Evolutionary conservation across 106 monocot genomes (phyloP).

Genomic region (Cymbidium sinense): DNA sequence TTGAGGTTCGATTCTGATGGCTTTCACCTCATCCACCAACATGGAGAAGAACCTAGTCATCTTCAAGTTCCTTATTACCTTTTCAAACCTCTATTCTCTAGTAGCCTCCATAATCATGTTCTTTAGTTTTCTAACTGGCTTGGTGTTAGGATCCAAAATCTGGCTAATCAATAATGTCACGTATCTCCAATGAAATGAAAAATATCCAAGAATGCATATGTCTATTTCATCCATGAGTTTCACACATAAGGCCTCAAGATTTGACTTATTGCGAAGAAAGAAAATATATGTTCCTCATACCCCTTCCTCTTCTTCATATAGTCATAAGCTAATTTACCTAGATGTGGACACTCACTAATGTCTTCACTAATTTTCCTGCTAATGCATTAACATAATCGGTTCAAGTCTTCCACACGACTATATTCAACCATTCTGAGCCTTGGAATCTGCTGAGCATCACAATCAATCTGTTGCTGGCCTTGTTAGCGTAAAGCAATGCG

Average conservation of each 20-base stretch:
- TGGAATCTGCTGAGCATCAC: too few species aligned
- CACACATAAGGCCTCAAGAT: conserved; percentile 46
- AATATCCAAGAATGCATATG: conserved; percentile 80
- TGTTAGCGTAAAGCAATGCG: too few species aligned
- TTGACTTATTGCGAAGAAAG: conserved; percentile 38
- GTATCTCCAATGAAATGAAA: too few species aligned
- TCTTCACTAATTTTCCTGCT: conserved; percentile 58
- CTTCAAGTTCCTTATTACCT: conserved; percentile 59
- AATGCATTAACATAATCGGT: neutral
- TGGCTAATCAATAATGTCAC: too few species aligned
- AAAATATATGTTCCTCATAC: too few species aligned
- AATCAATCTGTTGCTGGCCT: too few species aligned
- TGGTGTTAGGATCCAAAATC: too few species aligned
- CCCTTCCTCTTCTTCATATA: conserved; percentile 57
- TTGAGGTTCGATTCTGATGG: conserved; percentile 38
- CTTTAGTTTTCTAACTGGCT: too few species aligned
- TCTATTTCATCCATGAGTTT: conserved; percentile 83
- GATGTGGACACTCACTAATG: conserved; percentile 51
- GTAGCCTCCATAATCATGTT: too few species aligned
- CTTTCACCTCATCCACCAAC: conserved; percentile 84
- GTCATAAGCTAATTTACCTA: conserved; percentile 57
- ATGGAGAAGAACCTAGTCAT: conserved; percentile 74
- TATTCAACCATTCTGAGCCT: too few species aligned
- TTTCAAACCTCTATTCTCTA: conserved; percentile 79
- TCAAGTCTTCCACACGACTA: too few species aligned